These are phyloP conservation scores for Hyaloscypha hepaticicola DNA, from an alignment of 495 filamentous ascomycete genomes.

Conservation along the genomic window DNA sequence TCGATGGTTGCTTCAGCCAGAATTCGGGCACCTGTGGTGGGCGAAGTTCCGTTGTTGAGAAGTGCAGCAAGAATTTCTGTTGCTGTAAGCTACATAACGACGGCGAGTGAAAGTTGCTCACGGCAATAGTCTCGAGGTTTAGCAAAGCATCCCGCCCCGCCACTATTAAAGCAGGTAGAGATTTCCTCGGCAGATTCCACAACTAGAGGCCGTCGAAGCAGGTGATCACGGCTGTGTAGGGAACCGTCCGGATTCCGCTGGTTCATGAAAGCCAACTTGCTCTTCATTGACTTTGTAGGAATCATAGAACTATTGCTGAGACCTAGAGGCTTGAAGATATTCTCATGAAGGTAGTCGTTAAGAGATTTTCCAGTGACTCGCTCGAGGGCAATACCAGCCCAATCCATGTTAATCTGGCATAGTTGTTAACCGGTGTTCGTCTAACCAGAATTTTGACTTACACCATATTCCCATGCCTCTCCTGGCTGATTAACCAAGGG, in stretches of 20 bases:
- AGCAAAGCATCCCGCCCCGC: slow-evolving; percentile 57
- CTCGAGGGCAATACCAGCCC: slow-evolving; percentile 58
- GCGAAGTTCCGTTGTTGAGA: slow-evolving; percentile 50
- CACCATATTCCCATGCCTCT: slow-evolving; percentile 57
- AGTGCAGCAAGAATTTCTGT: slow-evolving; percentile 45
- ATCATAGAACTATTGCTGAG: slow-evolving; percentile 54
- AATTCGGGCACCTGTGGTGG: slow-evolving; percentile 46
- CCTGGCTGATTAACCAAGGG: slow-evolving; percentile 61
- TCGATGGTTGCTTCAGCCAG: slow-evolving; percentile 51
- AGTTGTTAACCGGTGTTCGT: neutral
- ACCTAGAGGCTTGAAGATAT: slow-evolving; percentile 58
- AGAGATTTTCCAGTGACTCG: slow-evolving; percentile 49
- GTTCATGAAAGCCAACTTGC: slow-evolving; percentile 51
- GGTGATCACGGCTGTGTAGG: slow-evolving; percentile 45
- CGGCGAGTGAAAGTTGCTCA: slow-evolving; percentile 47
- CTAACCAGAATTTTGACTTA: slow-evolving; percentile 32
- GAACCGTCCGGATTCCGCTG: slow-evolving; percentile 40
- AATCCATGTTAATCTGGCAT: slow-evolving; percentile 51
- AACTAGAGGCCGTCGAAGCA: slow-evolving; percentile 43
- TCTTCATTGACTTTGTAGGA: slow-evolving; percentile 50
- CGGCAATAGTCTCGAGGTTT: slow-evolving; percentile 51
- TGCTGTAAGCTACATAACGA: neutral
- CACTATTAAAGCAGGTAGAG: slow-evolving; percentile 45
- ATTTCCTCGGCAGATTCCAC: slow-evolving; percentile 36
- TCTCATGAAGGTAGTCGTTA: slow-evolving; percentile 53